These are phyloP conservation scores for Myxozyma neotropica DNA, from an alignment of 805 yeast species.

Conservation along the genomic window DNA sequence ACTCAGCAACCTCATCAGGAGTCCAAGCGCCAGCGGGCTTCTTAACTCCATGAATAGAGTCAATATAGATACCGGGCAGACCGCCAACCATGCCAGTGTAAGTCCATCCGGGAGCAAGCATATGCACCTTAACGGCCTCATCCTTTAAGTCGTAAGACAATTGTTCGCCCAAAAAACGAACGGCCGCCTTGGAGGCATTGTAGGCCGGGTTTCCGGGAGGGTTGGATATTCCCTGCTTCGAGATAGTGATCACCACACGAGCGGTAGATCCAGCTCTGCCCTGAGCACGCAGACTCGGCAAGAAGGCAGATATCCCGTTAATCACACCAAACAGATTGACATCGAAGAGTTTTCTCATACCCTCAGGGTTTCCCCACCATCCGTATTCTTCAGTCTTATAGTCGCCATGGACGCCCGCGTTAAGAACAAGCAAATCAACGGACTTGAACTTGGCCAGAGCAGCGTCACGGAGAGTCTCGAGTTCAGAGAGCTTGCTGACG, in stretches of 20 bases:
- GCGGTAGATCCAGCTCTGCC: constrained; percentile 17
- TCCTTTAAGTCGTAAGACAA: constrained; percentile 36
- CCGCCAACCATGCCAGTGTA: constrained; percentile 36
- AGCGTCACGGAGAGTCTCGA: constrained; percentile 32
- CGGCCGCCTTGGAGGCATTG: constrained; percentile 61
- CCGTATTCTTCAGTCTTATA: constrained; percentile 31
- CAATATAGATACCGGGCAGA: constrained; percentile 19
- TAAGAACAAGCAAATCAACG: constrained; percentile 37
- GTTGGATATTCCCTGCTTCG: constrained; percentile 41
- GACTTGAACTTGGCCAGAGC: constrained; percentile 31
- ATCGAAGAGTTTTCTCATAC: constrained; percentile 33
- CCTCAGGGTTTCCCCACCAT: constrained; percentile 35
- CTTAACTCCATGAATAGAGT: constrained; percentile 4
- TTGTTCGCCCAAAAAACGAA: constrained; percentile 48
- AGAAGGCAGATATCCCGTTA: constrained; percentile 37
- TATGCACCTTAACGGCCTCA: constrained; percentile 33
- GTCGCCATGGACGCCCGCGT: constrained; percentile 36
- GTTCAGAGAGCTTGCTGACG: constrained; percentile 32
- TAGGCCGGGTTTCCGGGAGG: constrained; percentile 60
- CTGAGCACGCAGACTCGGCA: constrained; percentile 32
- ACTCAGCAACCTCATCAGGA: constrained; percentile 38
- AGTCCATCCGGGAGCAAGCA: constrained; percentile 40
- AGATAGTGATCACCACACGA: constrained; percentile 37
- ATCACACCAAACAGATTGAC: constrained; percentile 38
- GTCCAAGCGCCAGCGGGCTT: constrained; percentile 41